Evolutionary conservation across 352 stramenopile genomes (phyloP), one percentile per base, ranked within the genome.

Genomic region (Globisporangium camurandrum): DNA sequence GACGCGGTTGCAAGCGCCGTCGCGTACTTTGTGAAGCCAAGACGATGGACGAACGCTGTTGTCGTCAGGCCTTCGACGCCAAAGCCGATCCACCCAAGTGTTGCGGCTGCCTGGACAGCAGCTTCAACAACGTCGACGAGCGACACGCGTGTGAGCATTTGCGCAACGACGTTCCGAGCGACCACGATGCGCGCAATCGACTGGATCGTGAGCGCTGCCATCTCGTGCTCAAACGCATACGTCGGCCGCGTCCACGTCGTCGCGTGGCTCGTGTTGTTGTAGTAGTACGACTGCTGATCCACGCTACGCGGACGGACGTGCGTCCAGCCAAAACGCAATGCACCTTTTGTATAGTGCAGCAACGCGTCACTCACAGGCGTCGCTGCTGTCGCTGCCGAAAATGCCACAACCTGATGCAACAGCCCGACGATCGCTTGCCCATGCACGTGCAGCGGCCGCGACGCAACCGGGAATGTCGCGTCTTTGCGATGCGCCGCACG

Each of bases 1-100:
- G 57, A 56, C 17, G 48, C 31, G 19, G 66, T 71, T 4, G 52
- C 43, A 26, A 84, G 34, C n/a, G 55, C 19, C 6, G 62, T 56
- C 14, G 62, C 51, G 51, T 84, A 64, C 59, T 82, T 86, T 42
- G 56, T 54, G 9, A 93, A 64, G 0, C 78, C 81, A 20, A 90
- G 62, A 3, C 79, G 75, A 49, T 51, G 67, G 24, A 90, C 64
- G 38, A 78, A 80, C 10, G 75, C 67, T 1, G 60, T 40, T 0
- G 71, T 56, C n/a, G 60, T 75, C 47, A 93, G 70, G 14, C 81
- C 81, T 53, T 93, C 81, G 19, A 89, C 54, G n/a, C 74, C 75
- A 55, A 78, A 88, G 11, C 81, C 81, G 12, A 88, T 42, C 75
- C 73, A 88, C 9, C 56, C 69, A 1, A 88, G 52, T 22, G 28